Evolutionary conservation across 208 protist species (phyloP).

Genomic region (Balamuthia mandrillaris): DNA sequence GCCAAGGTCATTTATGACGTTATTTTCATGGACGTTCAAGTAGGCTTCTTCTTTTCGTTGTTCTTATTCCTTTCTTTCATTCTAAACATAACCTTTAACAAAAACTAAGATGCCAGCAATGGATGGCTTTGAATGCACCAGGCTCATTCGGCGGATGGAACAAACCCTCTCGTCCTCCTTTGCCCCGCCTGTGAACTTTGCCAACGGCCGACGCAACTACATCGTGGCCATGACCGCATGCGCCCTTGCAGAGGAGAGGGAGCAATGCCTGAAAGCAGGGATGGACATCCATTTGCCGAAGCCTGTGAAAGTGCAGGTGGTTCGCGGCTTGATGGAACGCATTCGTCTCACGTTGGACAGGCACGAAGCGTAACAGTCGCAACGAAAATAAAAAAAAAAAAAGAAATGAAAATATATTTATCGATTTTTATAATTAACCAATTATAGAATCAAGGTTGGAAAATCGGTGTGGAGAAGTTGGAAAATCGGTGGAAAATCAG

Average conservation of each 20-base stretch:
- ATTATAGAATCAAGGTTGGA: no score
- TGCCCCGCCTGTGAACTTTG: no score
- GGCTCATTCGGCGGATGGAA: not conserved
- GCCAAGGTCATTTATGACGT: not conserved
- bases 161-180: not conserved
- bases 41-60: not conserved
- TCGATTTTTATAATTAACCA: no score
- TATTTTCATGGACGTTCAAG: slow-evolving; percentile 10
- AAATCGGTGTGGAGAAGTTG: no score
- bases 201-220: not conserved
- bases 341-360: no score
- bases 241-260: not conserved
- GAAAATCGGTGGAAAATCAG: no score
- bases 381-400: no score
- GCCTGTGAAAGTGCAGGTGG: not conserved
- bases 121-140: not conserved
- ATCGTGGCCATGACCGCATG: slow-evolving; percentile 2
- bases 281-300: not conserved
- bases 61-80: not conserved
- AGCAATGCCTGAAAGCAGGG: not conserved
- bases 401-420: no score
- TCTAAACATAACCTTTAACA: not conserved
- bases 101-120: not conserved
- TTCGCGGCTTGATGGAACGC: no score
- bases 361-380: no score